Conservation (phyloP, 2,329 filamentous ascomycete species). For the Colletotrichum destructivum region DNA sequence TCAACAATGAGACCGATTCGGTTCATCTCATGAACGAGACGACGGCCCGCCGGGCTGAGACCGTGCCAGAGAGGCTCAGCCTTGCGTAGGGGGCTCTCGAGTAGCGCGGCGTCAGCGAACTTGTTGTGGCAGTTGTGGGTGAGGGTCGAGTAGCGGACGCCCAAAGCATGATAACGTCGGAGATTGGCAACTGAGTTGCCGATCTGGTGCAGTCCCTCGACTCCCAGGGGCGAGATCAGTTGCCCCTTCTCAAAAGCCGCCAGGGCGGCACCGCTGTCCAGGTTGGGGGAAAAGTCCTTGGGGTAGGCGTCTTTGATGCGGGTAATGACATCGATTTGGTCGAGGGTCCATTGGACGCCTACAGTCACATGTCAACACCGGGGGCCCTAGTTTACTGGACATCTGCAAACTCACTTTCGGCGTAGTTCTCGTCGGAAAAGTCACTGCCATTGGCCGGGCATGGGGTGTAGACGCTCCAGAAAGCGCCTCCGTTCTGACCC, state of each 20-base stretch:
- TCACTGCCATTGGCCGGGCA: conserved; percentile 82
- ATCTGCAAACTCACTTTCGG: conserved; percentile 65
- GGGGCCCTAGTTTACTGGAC: too few species aligned
- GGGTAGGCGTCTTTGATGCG: conserved; percentile 77
- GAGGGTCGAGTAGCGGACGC: conserved; percentile 89
- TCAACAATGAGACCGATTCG: conserved; percentile 95
- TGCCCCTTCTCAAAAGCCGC: conserved; percentile 72
- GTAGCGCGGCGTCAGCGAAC: conserved; percentile 87
- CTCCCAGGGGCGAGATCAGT: conserved; percentile 83
- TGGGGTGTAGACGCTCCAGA: conserved; percentile 89
- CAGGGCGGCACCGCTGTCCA: conserved; percentile 73
- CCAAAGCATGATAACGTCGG: conserved; percentile 81
- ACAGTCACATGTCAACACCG: conserved; percentile 18
- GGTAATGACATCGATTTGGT: conserved; percentile 82
- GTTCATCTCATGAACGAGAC: conserved; percentile 90
- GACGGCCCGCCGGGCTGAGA: conserved; percentile 78
- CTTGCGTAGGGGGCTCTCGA: conserved; percentile 65
- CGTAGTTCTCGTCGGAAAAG: conserved; percentile 82
- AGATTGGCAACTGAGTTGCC: conserved; percentile 86
- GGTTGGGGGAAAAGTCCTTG: conserved; percentile 76
- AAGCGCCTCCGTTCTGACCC: conserved; percentile 86
- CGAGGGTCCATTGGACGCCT: conserved; percentile 77
- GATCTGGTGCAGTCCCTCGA: conserved; percentile 94
- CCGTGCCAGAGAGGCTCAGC: conserved; percentile 77
- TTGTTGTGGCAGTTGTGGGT: conserved; percentile 95